Conservation (phyloP, 2,329 filamentous ascomycete genomes). For the Plenodomus tracheiphilus region DNA sequence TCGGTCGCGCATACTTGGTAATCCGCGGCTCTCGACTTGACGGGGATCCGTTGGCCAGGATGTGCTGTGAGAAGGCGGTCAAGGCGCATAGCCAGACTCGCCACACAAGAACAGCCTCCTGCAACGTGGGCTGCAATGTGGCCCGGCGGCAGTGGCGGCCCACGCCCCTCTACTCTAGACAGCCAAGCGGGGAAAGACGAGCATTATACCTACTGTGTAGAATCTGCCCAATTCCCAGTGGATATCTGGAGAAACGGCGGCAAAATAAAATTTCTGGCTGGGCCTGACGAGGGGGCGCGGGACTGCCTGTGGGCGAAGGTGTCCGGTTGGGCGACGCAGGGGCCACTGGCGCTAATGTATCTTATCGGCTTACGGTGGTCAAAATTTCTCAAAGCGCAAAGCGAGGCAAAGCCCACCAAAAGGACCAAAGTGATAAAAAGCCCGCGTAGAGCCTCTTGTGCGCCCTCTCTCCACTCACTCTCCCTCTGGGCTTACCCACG, state of each 20-base stretch:
- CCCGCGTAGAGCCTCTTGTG: slow-evolving; percentile 17
- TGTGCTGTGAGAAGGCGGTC: slow-evolving; percentile 24
- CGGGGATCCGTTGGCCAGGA: slow-evolving; percentile 11
- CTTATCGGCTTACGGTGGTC: slow-evolving; percentile 28
- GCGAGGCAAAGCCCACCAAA: slow-evolving; percentile 20
- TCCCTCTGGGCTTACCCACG: slow-evolving; percentile 25
- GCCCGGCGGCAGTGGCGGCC: slow-evolving; percentile 4
- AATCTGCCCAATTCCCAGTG: too few species aligned
- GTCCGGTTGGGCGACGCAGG: slow-evolving; percentile 6
- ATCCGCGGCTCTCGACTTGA: slow-evolving; percentile 10
- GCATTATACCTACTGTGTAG: too few species aligned
- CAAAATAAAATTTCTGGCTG: slow-evolving; percentile 17
- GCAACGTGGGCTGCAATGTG: slow-evolving; percentile 21
- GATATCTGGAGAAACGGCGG: slow-evolving; percentile 12
- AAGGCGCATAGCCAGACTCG: slow-evolving; percentile 23
- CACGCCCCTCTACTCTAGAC: slow-evolving; percentile 2
- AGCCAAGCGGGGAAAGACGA: not conserved
- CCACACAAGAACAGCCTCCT: slow-evolving; percentile 25
- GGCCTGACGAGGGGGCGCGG: not conserved
- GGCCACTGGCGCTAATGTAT: slow-evolving; percentile 14
- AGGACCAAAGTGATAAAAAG: slow-evolving; percentile 18
- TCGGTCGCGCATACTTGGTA: slow-evolving; percentile 15
- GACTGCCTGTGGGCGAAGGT: slow-evolving; percentile 10
- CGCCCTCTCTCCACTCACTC: slow-evolving; percentile 24
- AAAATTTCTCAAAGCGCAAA: slow-evolving; percentile 22